phyloP scores from a whole-genome alignment of 2,329 filamentous ascomycete species.

The Huntiella moniliformis region DNA sequence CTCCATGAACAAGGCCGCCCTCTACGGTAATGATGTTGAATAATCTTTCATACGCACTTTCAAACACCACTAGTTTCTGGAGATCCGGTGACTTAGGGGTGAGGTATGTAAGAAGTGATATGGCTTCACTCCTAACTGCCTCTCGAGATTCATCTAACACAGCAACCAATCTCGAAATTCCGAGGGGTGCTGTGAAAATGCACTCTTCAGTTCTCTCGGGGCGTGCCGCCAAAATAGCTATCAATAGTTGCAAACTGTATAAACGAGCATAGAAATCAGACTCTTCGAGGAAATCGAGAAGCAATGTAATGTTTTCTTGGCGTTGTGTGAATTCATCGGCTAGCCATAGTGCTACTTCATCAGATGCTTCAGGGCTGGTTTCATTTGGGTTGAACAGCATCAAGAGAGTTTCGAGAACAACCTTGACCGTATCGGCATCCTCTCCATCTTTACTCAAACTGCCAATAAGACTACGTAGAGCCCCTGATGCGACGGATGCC shows the following conservation, averaged over 20 bases:
- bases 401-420: conserved; percentile 83
- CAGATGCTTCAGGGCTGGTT: conserved; percentile 73
- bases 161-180: conserved; percentile 69
- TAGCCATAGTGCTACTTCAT: conserved; percentile 89
- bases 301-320: conserved; percentile 85
- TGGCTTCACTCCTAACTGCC: conserved; percentile 69
- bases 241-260: conserved; percentile 77
- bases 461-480: conserved; percentile 71
- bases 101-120: conserved; percentile 72
- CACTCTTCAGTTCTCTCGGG: conserved; percentile 90
- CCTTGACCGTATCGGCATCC: conserved; percentile 90
- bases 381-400: conserved; percentile 67
- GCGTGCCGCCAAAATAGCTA: conserved; percentile 66
- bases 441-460: conserved; percentile 74
- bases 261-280: conserved; percentile 79
- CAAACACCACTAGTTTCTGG: conserved; percentile 88
- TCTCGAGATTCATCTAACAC: conserved; percentile 73
- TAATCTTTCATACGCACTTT: conserved; percentile 76
- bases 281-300: conserved; percentile 76
- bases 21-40: conserved; percentile 70
- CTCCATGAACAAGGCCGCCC: conserved; percentile 64
- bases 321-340: conserved; percentile 96
- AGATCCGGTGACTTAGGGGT: conserved; percentile 75
- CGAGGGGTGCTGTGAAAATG: conserved; percentile 72
- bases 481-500: conserved; percentile 83